Percentiles rank a stretch among this genome's conserved stretches.
These are phyloP conservation scores for Hypoxylon fuscum DNA, from an alignment of 495 filamentous ascomycete species.

Conservation along the genomic window DNA sequence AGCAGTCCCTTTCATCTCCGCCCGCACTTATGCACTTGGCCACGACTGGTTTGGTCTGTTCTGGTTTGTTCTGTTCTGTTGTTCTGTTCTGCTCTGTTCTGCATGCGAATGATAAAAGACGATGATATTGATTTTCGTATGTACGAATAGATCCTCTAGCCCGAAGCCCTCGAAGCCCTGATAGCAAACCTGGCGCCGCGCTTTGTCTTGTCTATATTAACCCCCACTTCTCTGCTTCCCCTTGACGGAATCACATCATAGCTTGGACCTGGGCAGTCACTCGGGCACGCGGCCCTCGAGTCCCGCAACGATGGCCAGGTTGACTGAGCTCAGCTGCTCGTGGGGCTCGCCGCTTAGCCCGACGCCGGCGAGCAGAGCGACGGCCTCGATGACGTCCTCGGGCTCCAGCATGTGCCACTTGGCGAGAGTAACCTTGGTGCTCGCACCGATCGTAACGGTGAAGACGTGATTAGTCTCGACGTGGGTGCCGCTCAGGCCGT, in stretches of 20 bases:
- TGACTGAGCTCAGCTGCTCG: conserved; percentile 56
- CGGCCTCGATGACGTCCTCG: conserved; percentile 81
- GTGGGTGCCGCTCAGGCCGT: conserved; percentile 62
- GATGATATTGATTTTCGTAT: conserved; percentile 7
- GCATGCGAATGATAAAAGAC: too few species aligned
- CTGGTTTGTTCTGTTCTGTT: too few species aligned
- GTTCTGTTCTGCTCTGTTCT: too few species aligned
- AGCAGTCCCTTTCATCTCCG: too few species aligned
- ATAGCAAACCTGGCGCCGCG: conserved; percentile 29
- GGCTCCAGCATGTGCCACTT: conserved; percentile 89
- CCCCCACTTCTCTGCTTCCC: too few species aligned
- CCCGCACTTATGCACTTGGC: too few species aligned
- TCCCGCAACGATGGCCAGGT: conserved; percentile 54
- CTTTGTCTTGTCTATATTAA: conserved; percentile 29
- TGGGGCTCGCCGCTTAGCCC: conserved; percentile 55
- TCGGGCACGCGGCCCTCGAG: conserved; percentile 55
- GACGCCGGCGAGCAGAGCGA: conserved; percentile 71
- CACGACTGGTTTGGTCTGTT: too few species aligned
- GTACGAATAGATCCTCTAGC: conserved; percentile 26
- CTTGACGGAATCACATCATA: conserved; percentile 20
- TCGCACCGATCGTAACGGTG: conserved; percentile 86
- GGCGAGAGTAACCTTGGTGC: conserved; percentile 85
- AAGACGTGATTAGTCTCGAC: conserved; percentile 71
- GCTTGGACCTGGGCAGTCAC: conserved; percentile 30
- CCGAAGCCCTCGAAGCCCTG: conserved; percentile 9